phyloP scores from a whole-genome alignment of 2,329 filamentous ascomycete genomes.

The Clarireedia paspali region DNA sequence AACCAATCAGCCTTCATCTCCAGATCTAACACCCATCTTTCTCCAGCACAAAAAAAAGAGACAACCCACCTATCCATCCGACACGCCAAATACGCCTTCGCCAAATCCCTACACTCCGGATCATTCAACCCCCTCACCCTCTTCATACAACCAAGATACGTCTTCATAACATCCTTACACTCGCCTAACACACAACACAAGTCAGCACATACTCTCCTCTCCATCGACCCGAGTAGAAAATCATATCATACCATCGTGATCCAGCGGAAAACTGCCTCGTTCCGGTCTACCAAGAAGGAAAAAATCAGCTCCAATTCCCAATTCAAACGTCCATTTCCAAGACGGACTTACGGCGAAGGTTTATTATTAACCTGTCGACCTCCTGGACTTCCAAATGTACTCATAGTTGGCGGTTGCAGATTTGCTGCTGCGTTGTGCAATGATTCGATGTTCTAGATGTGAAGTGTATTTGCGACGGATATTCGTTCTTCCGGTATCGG shows the following conservation, averaged over 20 bases:
- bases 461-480: not conserved
- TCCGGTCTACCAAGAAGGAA: constrained; percentile 57
- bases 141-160: constrained; percentile 83
- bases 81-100: constrained; percentile 83
- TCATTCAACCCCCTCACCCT: constrained; percentile 78
- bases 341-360: constrained; percentile 55
- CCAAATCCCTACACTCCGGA: constrained; percentile 72
- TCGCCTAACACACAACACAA: constrained; percentile 52
- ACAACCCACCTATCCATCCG: constrained; percentile 80
- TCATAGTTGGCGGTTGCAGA: constrained; percentile 35
- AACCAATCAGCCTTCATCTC: not conserved
- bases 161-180: constrained; percentile 82
- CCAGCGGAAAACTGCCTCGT: constrained; percentile 90
- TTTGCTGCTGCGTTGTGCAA: not conserved
- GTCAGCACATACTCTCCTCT: not conserved
- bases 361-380: constrained; percentile 55
- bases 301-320: not conserved
- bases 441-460: constrained; percentile 4
- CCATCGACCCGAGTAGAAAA: not conserved
- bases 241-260: constrained; percentile 68
- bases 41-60: not conserved
- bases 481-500: not conserved
- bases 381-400: constrained; percentile 64
- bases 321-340: not conserved
- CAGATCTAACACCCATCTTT: not conserved